Base-by-base conservation (phyloP, 352 stramenopile genomes). In the Phytopythium helicoides region DNA sequence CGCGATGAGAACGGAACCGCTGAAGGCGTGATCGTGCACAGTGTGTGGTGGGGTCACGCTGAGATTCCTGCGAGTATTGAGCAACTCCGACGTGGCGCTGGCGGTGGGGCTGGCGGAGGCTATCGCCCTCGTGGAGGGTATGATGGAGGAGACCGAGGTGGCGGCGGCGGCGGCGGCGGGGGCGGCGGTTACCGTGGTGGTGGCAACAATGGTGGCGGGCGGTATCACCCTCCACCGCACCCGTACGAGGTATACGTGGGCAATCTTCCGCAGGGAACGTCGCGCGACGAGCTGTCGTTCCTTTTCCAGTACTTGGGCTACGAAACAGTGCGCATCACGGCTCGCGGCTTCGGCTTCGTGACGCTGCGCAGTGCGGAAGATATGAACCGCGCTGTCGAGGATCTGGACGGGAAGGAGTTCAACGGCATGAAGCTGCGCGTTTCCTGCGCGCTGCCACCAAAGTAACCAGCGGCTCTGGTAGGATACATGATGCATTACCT, bases 271-370 rank as follows among this genome's bases (percentile, higher is more conserved):
- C 81, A 84, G 23, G 83, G 82, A 25, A 90, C 83, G 18, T 86
- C 78, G n/a, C 71, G 83, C 2, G 80, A 89, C 52, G 81, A 93
- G 52, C 65, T 93, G 9, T 82, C 74, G 14, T 89, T 88, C 57
- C 55, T 93, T 33, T 93, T 93, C 53, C 78, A 88, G 56, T 89
- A 93, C 47, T 54, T 92, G 11, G 73, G 78, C 9, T 90, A 87
- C 49, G 83, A 93, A 54, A 89, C 78, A 6, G 82, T 93, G 28
- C 83, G 83, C n/a, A 93, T 93, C 54, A 93, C 83, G 19, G 76
- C 78, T 39, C 76, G 83, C 36, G 83, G 83, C 1, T 91, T 91
- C 62, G 83, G 83, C 19, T 93, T 93, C 55, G 83, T 93, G 37
- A 90, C 83, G 47, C 64, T 93, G 36, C 80, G 77, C 46, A 91